phyloP scores from a whole-genome alignment of 768 basidiomycete genomes.

The Suillus fuscotomentosus region DNA sequence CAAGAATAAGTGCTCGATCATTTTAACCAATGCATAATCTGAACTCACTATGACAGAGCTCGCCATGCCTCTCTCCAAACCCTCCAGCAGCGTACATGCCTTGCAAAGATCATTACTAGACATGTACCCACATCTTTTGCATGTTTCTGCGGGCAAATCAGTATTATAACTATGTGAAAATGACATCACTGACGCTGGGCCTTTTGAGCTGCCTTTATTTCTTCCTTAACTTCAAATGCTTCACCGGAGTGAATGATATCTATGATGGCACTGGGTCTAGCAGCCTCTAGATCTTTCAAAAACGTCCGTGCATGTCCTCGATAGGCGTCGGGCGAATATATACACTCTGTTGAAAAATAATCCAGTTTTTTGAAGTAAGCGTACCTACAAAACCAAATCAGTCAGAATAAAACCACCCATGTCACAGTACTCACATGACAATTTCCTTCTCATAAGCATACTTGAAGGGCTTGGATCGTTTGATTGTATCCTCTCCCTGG shows the following conservation, averaged over 20 bases:
- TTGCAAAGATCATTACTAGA: constrained; percentile 97
- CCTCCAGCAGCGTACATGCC: constrained; percentile 88
- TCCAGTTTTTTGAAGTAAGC: constrained; percentile 99
- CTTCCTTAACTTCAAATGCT: constrained; percentile 82
- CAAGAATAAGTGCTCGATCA: constrained; percentile 10
- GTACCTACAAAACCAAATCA: constrained; percentile 57
- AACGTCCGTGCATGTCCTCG: constrained; percentile 94
- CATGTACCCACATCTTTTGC: constrained; percentile 92
- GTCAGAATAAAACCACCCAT: constrained; percentile 9
- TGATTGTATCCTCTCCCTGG: constrained; percentile 94
- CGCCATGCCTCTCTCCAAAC: constrained; percentile 82
- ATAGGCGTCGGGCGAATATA: constrained; percentile 98
- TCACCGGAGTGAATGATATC: constrained; percentile 98
- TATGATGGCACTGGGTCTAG: constrained; percentile 92
- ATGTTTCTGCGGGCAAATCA: constrained; percentile 61
- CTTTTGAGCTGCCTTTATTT: constrained; percentile 82
- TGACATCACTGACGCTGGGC: constrained; percentile 64
- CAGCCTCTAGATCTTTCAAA: constrained; percentile 92
- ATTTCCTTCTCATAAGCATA: constrained; percentile 99
- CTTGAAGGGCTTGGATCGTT: constrained; percentile 98
- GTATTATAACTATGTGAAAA: constrained; percentile 6
- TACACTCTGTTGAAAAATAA: constrained; percentile 99
- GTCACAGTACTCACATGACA: constrained; percentile 69
- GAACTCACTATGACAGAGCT: constrained; percentile 56
- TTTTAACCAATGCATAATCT: not conserved